Conservation (phyloP, 306 rosid species). For the Cicer judaicum region DNA sequence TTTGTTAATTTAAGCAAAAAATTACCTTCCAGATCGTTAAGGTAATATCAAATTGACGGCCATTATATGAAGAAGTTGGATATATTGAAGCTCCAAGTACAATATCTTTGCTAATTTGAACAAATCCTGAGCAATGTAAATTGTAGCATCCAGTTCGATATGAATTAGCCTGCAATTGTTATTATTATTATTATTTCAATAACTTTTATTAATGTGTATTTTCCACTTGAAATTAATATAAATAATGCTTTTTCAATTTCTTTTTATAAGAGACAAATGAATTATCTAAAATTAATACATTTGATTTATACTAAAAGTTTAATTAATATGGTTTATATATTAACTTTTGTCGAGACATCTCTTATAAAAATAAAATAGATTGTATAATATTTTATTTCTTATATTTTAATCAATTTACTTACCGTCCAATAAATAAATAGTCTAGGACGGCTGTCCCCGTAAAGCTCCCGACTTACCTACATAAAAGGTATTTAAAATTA, state of each 20-base stretch:
- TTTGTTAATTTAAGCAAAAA: neutral
- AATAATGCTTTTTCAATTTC: too few species aligned
- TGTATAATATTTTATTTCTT: conserved; percentile 8
- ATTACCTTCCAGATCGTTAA: conserved; percentile 88
- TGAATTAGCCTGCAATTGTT: conserved; percentile 68
- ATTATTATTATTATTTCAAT: neutral
- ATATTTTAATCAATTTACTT: conserved; percentile 43
- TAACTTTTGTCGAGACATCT: too few species aligned
- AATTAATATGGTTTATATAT: too few species aligned
- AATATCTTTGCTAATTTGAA: conserved; percentile 79
- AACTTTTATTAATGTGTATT: neutral
- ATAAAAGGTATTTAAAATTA: conserved; percentile 50
- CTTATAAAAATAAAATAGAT: neutral
- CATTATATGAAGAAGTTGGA: conserved; percentile 75
- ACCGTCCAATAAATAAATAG: conserved; percentile 96
- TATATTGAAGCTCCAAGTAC: conserved; percentile 91
- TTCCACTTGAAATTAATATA: conserved; percentile 24
- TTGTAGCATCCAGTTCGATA: conserved; percentile 91
- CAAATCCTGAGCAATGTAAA: conserved; percentile 83
- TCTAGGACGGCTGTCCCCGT: conserved; percentile 85
- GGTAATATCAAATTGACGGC: conserved; percentile 83
- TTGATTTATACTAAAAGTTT: neutral
- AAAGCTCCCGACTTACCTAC: conserved; percentile 90
- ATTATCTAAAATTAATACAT: too few species aligned
- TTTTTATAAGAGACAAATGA: too few species aligned